Evolutionary conservation across 805 yeast genomes (phyloP), one percentile per base, ranked within the genome.

Genomic region (Metahyphopichia silvanorum): DNA sequence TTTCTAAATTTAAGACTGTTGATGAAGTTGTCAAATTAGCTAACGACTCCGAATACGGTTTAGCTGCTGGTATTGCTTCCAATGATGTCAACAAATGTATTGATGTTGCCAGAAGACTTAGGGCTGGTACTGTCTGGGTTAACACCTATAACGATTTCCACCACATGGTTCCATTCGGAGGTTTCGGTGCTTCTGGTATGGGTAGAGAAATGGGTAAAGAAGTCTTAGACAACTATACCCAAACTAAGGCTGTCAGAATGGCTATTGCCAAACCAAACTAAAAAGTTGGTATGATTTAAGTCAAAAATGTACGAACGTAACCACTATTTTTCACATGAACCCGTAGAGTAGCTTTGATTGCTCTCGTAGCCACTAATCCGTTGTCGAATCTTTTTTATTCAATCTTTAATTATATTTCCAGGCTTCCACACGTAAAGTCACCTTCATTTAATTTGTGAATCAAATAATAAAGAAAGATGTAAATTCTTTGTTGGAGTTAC

Each of bases 141-240:
- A 89, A 89, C 77, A 78, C 88, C 38, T 82, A 86, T 63, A 88
- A 88, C 64, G 93, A 86, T 55, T 82, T 87, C 74, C 88, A 88
- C 63, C 82, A 72, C 53, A 71, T 76, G 60, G 83, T 89, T 60
- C 96, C 96, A 53, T 89, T 89, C 61, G 96, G 96, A 50, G 96
- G 96, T 28, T 84, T 72, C 70, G 86, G 86, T 61, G 79, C 80
- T 73, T 81, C 93, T 37, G 98, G 98, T 62, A 74, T 82, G 57
- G 97, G 98, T 55, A 78, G 95, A 62, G 96, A 91, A 71, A 79
- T 88, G 74, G 96, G 96, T 52, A 76, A 74, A 40, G 89, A 86
- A 44, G 95, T 94, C 37, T 64, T 91, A 51, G 85, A 82, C 39
- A 82, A 80, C 60, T 91, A 88, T 72, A 79, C 86, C 42, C 94